Conservation (phyloP, 2,329 filamentous ascomycete genomes). For the Beauveria asiatica region DNA sequence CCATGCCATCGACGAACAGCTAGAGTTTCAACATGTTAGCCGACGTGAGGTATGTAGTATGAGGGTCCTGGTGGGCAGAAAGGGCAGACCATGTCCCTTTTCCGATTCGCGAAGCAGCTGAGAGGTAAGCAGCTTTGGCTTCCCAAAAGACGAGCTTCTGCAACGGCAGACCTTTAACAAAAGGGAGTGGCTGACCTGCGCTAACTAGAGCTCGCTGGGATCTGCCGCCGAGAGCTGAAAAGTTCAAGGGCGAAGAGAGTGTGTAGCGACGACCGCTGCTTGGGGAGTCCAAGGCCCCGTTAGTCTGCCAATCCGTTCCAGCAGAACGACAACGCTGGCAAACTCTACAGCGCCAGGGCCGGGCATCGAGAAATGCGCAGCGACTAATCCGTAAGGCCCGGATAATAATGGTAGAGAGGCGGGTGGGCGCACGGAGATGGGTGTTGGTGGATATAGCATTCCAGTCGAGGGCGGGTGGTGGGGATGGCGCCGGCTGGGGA, state of each 20-base stretch:
- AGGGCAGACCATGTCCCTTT: not conserved
- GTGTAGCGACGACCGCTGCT: not conserved
- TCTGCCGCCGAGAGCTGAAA: not conserved
- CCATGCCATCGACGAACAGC: not conserved
- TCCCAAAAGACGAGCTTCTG: no score
- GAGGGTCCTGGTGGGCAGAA: not conserved
- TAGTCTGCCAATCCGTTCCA: constrained; percentile 5
- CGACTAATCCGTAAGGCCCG: no score
- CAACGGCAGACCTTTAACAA: no score
- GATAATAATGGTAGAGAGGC: not conserved
- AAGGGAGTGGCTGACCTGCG: no score
- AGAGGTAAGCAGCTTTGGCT: not conserved
- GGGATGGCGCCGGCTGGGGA: not conserved
- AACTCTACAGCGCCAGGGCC: not conserved
- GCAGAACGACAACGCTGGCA: not conserved
- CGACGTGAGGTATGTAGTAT: not conserved
- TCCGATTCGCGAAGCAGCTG: not conserved
- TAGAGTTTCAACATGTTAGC: not conserved
- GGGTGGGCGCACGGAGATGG: not conserved
- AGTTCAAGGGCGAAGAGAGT: not conserved
- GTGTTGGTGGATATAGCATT: not conserved
- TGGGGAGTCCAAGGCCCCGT: not conserved
- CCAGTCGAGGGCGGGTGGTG: not conserved
- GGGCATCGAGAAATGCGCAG: not conserved
- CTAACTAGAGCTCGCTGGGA: no score